Base-by-base conservation (phyloP, 148 eudicot species). In the Chenopodium album region DNA sequence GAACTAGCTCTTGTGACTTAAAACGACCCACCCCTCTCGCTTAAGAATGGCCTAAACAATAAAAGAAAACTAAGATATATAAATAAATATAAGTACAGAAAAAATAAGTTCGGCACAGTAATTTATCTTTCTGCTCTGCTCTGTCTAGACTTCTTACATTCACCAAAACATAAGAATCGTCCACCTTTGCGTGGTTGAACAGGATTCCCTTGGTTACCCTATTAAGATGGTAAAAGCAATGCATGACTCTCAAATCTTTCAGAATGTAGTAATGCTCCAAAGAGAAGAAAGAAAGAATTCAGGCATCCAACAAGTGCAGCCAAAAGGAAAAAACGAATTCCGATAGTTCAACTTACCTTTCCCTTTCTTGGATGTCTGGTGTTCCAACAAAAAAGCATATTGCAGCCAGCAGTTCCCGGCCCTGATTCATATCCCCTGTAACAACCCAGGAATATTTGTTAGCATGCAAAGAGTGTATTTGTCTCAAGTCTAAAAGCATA, bases 361-460 rank as follows among this genome's bases (percentile, higher is more conserved):
- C 71, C 87, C 69, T 81, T 88, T 82, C 83, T 90, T 9, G 69
- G 86, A 83, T 88, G 89, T 85, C 81, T 87, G 85, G 82, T 86
- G 28, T 89, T 91, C 97, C 99, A 96, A 88, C 99, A 96, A 78
- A 90, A 91, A 28, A 93, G 85, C 73, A 90, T 90, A 75, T 91
- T 90, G 79, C 99, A 95, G 78, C 97, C 97, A 56, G 89, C 71
- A 71, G 76, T 84, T 63, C 97, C 98, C 17, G 95, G 32, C 47
- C 97, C 92, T n/a, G 98, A 96, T 83, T 96, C 98, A 56, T 96
- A 96, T 47, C 95, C 99, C 86, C 99, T 96, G 86, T 34, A 81
- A 65, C 75, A 28, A 48, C 71, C 63, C 80, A 19, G 48, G 7
- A 54, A n/a, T 8, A 11, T 73, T 50, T 29, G 31, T 71, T 79